Base-by-base conservation (phyloP, 495 filamentous ascomycete species). In the Pyrenula aspistea region DNA sequence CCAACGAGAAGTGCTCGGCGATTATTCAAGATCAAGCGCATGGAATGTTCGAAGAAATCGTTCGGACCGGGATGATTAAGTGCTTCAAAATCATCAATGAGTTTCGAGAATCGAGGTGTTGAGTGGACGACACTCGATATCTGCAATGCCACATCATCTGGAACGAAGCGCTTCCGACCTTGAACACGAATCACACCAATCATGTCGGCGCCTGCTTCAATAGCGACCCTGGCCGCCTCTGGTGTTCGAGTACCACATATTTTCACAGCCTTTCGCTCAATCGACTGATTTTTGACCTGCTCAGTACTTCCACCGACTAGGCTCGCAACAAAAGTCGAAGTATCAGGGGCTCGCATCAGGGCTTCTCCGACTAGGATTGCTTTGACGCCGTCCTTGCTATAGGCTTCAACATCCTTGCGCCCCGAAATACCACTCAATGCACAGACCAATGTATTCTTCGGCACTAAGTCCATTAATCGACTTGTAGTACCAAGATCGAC, bases 401-500 rank as follows among this genome's bases (percentile, higher is more conserved):
- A 96, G 36, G 87, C 82, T 56, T 89, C 79, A 1, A 97, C 91
- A 66, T 99, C 94, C 53, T 90, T 80, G n/a, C 92, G 83, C 0
- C 87, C 84, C 36, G 86, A 87, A 58, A 99, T 99, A 42, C 93
- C 93, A 71, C 92, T 96, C 47, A 99, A 80, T 2, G 94, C 93
- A 68, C 88, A 94, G 12, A 99, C 84, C 60, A 95, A 85, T n/a
- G 90, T 95, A 50, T 81, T 87, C 57, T 84, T 77, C 11, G 89
- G 82, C 2, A 96, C 89, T 67, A 89, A 83, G 57, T 84, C 84
- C 69, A 95, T 89, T 24, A 99, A 74, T 2, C 94, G 82, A 63
- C 88, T 92, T 0, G 93, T 97, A 8, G 94, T 99, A 51, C 89
- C 86, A 10, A 97, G 80, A 65, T 99, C 93, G 15, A 99, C 93